These are phyloP conservation scores for Naganishia kalamii DNA, from an alignment of 768 basidiomycete species.

Conservation along the genomic window DNA sequence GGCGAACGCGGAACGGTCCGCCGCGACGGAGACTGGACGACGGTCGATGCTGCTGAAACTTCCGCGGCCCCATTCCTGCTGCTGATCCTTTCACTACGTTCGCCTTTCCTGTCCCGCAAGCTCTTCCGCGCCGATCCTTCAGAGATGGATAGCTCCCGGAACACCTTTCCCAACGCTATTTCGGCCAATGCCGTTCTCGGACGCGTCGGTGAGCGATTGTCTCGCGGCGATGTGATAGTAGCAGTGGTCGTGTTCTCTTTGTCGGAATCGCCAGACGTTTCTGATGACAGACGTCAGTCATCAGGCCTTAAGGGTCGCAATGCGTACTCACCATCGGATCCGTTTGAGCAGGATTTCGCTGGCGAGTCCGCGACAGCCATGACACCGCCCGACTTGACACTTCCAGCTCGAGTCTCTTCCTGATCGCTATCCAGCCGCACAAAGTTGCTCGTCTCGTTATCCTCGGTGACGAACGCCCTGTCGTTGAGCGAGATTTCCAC, in stretches of 20 bases:
- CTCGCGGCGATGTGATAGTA: neutral
- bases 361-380: too few species aligned
- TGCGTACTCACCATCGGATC: neutral
- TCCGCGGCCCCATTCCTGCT: neutral
- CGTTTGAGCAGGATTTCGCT: neutral
- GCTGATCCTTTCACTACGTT: neutral
- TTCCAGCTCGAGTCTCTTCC: neutral
- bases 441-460: neutral
- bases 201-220: neutral
- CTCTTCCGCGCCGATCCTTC: neutral
- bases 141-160: neutral
- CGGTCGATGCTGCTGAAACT: neutral
- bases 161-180: neutral
- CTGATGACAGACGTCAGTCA: neutral
- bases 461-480: neutral
- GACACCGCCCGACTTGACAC: neutral
- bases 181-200: neutral
- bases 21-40: neutral
- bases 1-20: neutral
- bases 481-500: neutral
- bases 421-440: neutral
- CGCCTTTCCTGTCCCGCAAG: slow-evolving; percentile 8
- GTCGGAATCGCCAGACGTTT: neutral
- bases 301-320: neutral
- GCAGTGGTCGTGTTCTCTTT: neutral